phyloP scores from a whole-genome alignment of 140 eudicot species.

The Bidens hawaiensis region DNA sequence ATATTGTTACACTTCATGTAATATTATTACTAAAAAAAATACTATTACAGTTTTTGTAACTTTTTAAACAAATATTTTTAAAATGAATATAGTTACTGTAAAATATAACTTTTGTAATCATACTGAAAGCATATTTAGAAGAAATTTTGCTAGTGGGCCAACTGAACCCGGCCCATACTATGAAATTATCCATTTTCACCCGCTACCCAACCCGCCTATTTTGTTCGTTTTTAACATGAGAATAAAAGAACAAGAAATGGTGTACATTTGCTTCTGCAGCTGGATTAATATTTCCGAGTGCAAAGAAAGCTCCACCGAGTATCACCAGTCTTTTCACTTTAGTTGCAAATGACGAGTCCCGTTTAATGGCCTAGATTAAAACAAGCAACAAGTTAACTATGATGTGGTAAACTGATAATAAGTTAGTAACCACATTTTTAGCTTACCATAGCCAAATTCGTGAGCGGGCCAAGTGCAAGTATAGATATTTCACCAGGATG shows the following conservation, averaged over 20 bases:
- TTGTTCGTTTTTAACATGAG: background rate
- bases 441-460: conserved; percentile 86
- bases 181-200: background rate
- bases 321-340: conserved; percentile 79
- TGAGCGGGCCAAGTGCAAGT: conserved; percentile 93
- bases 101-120: background rate
- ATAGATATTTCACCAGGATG: conserved; percentile 90
- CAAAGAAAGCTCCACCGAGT: conserved; percentile 95
- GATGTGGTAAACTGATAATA: background rate
- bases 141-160: background rate
- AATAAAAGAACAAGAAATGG: background rate
- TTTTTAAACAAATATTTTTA: background rate
- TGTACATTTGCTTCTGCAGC: conserved; percentile 97
- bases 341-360: conserved; percentile 78
- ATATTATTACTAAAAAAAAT: no score
- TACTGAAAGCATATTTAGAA: background rate
- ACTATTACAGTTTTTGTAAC: no score
- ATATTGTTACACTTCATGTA: no score
- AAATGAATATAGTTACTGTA: no score
- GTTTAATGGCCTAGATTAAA: conserved; percentile 69
- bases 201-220: background rate
- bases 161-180: background rate
- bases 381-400: background rate
- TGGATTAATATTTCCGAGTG: conserved; percentile 90
- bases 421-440: background rate